phyloP scores from a whole-genome alignment of 306 rosid species.

The Prosopis cineraria region DNA sequence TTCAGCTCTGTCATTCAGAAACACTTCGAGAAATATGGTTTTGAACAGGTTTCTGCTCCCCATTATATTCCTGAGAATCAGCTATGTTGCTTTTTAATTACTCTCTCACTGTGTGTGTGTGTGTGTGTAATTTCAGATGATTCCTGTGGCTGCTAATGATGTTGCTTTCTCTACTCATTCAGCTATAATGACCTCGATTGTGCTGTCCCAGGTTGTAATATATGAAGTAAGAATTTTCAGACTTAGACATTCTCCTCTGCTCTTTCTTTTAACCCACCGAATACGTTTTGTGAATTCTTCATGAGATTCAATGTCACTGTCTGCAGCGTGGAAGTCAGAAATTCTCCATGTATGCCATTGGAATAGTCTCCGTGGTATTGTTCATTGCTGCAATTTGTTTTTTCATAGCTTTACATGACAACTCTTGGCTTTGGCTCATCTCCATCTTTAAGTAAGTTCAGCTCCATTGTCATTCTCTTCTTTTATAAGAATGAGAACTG shows the following conservation, averaged over 20 bases:
- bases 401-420: constrained; percentile 42
- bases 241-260: constrained; percentile 2
- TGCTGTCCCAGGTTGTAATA: constrained; percentile 35
- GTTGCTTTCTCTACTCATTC: constrained; percentile 55
- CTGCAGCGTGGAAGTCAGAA: constrained; percentile 46
- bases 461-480: neutral
- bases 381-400: constrained; percentile 39
- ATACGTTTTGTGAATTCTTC: neutral
- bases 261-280: neutral
- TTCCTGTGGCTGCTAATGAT: constrained; percentile 91
- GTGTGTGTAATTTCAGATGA: constrained; percentile 56
- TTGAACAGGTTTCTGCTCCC: constrained; percentile 51
- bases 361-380: constrained; percentile 28
- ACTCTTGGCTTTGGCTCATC: constrained; percentile 54
- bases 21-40: constrained; percentile 70
- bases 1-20: constrained; percentile 71
- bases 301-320: neutral
- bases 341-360: constrained; percentile 34
- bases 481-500: too few relatives aligned
- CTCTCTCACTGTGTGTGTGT: neutral
- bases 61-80: too few relatives aligned
- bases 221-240: constrained; percentile 38
- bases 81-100: neutral
- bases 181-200: constrained; percentile 26
- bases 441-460: constrained; percentile 51